Percentiles rank a stretch among this genome's conserved stretches.
phyloP scores from a whole-genome alignment of 2,329 filamentous ascomycete genomes.

The Talaromyces atroroseus region DNA sequence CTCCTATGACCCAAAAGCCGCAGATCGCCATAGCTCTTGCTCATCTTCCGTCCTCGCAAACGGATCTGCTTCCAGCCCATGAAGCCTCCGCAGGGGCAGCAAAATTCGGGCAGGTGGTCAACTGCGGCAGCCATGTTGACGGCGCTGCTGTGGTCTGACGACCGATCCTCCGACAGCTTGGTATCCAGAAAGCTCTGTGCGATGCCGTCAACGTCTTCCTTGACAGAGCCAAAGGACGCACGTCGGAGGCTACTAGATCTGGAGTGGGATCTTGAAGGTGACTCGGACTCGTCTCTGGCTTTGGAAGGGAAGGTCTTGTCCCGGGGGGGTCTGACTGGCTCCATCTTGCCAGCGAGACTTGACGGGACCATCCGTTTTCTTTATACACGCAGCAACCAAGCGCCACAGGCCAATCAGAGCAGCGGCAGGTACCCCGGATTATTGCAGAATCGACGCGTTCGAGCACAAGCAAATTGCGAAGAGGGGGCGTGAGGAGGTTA shows the following conservation, averaged over 20 bases:
- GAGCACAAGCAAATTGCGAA: not conserved
- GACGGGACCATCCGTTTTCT: not conserved
- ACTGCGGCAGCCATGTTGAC: slow-evolving; percentile 16
- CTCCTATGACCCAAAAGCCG: slow-evolving; percentile 27
- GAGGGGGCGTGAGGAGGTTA: slow-evolving; percentile 6
- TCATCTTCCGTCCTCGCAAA: slow-evolving; percentile 38
- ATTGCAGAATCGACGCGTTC: not conserved
- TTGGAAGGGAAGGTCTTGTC: not conserved
- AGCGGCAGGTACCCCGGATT: not conserved
- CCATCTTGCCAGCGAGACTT: not conserved
- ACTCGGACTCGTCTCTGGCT: slow-evolving; percentile 10
- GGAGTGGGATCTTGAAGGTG: slow-evolving; percentile 25
- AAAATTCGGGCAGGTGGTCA: slow-evolving; percentile 38
- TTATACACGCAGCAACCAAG: not conserved
- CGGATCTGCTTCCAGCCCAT: slow-evolving; percentile 43
- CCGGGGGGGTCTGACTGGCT: not conserved
- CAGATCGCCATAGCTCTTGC: slow-evolving; percentile 41
- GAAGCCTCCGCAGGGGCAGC: slow-evolving; percentile 43
- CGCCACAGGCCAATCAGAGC: not conserved
- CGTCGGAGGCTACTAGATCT: slow-evolving; percentile 37
- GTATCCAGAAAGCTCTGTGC: slow-evolving; percentile 42
- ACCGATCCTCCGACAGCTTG: slow-evolving; percentile 21
- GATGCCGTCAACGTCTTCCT: slow-evolving; percentile 40
- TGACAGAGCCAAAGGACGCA: slow-evolving; percentile 40
- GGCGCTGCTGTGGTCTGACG: not conserved